Evolutionary conservation across 177 flowering plant species (phyloP).

Genomic region (Vitis hybrid): DNA sequence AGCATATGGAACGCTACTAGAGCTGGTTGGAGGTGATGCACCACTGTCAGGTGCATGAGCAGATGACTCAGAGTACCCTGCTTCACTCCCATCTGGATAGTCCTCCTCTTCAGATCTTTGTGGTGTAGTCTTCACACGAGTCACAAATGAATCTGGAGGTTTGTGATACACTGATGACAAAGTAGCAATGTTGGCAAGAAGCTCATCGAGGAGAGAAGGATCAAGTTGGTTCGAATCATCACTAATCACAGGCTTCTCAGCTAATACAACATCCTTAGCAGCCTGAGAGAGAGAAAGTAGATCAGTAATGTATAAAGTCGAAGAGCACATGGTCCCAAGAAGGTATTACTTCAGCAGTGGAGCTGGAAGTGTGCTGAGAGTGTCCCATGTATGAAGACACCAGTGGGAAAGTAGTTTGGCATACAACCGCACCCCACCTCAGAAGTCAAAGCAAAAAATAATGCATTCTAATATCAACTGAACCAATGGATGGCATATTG

Average conservation of each 20-base stretch:
- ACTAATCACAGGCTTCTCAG: slow-evolving; percentile 97
- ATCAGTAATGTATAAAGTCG: neutral
- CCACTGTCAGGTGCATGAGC: slow-evolving; percentile 52
- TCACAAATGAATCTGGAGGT: slow-evolving; percentile 94
- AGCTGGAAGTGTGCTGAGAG: too few species aligned
- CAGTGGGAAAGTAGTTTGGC: too few species aligned
- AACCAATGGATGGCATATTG: neutral
- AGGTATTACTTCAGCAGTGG: neutral
- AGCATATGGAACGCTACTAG: slow-evolving; percentile 45
- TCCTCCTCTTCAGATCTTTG: slow-evolving; percentile 96
- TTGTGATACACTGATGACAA: slow-evolving; percentile 97
- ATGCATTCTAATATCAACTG: neutral
- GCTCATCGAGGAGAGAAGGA: slow-evolving; percentile 95
- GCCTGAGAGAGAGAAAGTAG: slow-evolving; percentile 53
- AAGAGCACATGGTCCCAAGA: neutral
- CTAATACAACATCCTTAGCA: slow-evolving; percentile 98
- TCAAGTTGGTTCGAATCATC: slow-evolving; percentile 98
- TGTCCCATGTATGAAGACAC: neutral
- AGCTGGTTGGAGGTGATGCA: slow-evolving; percentile 56
- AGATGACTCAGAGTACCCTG: slow-evolving; percentile 73
- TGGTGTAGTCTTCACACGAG: slow-evolving; percentile 70
- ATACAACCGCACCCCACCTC: neutral
- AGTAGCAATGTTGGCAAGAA: slow-evolving; percentile 97
- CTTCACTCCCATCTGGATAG: slow-evolving; percentile 79
- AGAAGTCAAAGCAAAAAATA: neutral